Evolutionary conservation across 2,329 filamentous ascomycete genomes (phyloP).

Genomic region (Setomelanomma holmii): DNA sequence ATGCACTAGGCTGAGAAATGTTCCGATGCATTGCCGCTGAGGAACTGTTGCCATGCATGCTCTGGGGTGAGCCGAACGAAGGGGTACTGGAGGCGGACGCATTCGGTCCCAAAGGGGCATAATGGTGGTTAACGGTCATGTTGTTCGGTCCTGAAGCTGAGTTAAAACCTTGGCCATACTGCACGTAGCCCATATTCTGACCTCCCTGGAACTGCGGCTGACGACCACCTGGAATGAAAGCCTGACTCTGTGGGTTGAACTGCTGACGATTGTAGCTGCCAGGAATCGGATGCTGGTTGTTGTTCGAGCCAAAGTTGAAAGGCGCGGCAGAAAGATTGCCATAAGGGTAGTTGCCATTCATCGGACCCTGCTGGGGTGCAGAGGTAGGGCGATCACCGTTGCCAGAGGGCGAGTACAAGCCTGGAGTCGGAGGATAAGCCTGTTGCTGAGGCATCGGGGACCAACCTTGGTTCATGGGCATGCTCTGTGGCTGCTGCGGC

Average conservation of each 20-base stretch:
- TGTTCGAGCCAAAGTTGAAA: slow-evolving; percentile 65
- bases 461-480: slow-evolving; percentile 42
- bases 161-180: slow-evolving; percentile 38
- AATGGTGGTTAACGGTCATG: slow-evolving; percentile 29
- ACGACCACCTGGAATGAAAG: slow-evolving; percentile 76
- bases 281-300: slow-evolving; percentile 82
- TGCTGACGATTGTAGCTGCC: slow-evolving; percentile 83
- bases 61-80: slow-evolving; percentile 40
- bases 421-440: slow-evolving; percentile 34
- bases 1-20: slow-evolving; percentile 28
- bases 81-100: slow-evolving; percentile 35
- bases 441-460: slow-evolving; percentile 40
- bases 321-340: slow-evolving; percentile 76
- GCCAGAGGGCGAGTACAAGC: slow-evolving; percentile 33
- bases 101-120: slow-evolving; percentile 38
- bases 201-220: too few species aligned
- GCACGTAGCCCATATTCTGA: slow-evolving; percentile 38
- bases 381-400: slow-evolving; percentile 44
- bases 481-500: slow-evolving; percentile 38
- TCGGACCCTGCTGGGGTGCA: slow-evolving; percentile 44
- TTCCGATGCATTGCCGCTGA: slow-evolving; percentile 31
- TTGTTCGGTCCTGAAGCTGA: slow-evolving; percentile 24
- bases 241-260: slow-evolving; percentile 94
- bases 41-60: slow-evolving; percentile 29
- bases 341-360: slow-evolving; percentile 69